These are phyloP conservation scores for Flaveria trinervia DNA, from an alignment of 129 eudicot species.

Conservation along the genomic window DNA sequence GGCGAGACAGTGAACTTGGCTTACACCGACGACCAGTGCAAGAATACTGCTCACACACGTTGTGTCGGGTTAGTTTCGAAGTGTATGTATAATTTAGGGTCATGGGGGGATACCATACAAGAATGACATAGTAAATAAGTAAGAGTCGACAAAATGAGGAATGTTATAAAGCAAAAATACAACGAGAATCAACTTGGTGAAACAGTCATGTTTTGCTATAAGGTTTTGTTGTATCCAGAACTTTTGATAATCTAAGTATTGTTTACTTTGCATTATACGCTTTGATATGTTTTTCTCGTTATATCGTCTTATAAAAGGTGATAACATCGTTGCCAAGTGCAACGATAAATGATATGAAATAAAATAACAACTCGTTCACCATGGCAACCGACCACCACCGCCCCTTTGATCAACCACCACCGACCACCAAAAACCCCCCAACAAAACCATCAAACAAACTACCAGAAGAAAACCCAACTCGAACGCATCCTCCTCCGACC, in stretches of 20 bases:
- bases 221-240: neutral
- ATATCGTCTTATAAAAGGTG: neutral
- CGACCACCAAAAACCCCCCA: too few species aligned
- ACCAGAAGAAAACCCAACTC: too few species aligned
- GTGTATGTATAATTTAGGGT: constrained; percentile 19
- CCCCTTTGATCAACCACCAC: too few species aligned
- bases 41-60: neutral
- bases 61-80: constrained; percentile 2
- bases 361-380: too few species aligned
- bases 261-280: neutral
- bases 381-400: too few species aligned
- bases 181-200: neutral
- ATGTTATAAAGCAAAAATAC: constrained; percentile 15
- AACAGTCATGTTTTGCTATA: neutral
- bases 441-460: too few species aligned
- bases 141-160: constrained; percentile 5
- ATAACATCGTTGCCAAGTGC: neutral
- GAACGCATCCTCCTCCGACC: too few species aligned
- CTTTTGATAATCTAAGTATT: constrained; percentile 1
- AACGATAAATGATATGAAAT: neutral
- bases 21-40: neutral
- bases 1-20: constrained; percentile 17
- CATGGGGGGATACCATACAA: neutral
- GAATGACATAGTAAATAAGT: neutral
- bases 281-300: neutral